phyloP scores from a whole-genome alignment of 1,284 basidiomycete genomes.

The Pseudozyma sp. region DNA sequence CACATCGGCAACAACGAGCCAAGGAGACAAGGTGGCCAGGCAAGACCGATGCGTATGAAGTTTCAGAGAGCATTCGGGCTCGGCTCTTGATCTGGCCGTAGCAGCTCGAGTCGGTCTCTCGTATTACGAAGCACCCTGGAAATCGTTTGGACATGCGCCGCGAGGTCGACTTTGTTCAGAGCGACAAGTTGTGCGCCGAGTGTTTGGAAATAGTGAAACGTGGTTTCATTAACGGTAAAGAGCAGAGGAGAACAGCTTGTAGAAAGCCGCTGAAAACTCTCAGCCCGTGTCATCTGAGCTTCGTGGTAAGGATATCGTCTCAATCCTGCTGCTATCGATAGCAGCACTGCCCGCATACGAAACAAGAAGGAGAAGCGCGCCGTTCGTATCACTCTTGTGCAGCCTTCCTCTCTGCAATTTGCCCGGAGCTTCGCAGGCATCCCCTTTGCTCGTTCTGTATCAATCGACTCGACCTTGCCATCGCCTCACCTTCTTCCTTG shows the following conservation, averaged over 20 bases:
- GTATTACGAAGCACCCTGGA: not conserved
- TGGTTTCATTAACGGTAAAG: not conserved
- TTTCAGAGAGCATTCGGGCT: not conserved
- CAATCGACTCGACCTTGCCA: not conserved
- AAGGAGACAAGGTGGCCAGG: not conserved
- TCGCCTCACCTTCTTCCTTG: not conserved
- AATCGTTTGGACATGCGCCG: not conserved
- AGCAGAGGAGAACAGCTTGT: not conserved
- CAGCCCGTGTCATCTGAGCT: not conserved
- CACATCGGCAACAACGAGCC: too few relatives aligned
- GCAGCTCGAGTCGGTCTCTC: too few relatives aligned
- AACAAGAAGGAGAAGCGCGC: not conserved
- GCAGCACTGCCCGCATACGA: not conserved
- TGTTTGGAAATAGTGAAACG: not conserved
- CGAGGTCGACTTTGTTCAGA: not conserved
- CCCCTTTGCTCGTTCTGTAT: conserved; percentile 1
- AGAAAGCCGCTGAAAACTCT: not conserved
- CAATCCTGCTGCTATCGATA: not conserved
- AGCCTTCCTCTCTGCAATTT: not conserved
- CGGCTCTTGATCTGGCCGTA: not conserved
- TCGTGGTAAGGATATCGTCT: not conserved
- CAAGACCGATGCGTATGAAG: not conserved
- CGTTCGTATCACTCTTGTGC: not conserved
- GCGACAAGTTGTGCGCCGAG: not conserved
- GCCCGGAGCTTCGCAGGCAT: too few relatives aligned